phyloP scores from a whole-genome alignment of 192 early-diverging fungal genomes.

The Gonapodya sp. region DNA sequence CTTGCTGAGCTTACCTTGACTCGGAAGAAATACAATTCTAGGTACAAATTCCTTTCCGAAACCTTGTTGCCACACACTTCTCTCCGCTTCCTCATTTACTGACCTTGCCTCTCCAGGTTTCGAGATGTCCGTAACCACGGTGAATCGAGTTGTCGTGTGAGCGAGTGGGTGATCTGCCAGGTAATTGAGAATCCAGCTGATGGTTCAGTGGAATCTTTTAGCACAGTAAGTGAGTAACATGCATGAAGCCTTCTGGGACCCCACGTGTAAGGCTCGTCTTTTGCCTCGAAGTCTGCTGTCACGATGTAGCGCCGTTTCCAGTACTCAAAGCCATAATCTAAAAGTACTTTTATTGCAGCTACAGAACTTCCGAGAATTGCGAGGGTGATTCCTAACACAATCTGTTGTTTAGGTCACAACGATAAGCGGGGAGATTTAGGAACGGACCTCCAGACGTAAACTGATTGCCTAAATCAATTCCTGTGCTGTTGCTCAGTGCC shows the following conservation, averaged over 20 bases:
- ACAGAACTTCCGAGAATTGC: conserved; percentile 11
- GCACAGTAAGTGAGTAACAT: not conserved
- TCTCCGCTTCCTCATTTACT: conserved; percentile 24
- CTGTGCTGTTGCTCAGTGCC: not conserved
- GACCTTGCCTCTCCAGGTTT: conserved; percentile 31
- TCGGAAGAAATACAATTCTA: conserved; percentile 46
- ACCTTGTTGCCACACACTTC: not conserved
- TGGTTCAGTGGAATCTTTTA: not conserved
- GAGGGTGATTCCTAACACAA: not conserved
- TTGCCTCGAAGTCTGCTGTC: conserved; percentile 40
- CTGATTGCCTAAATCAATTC: not conserved
- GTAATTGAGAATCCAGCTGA: conserved; percentile 31
- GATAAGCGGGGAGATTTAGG: not conserved
- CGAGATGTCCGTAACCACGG: conserved; percentile 37
- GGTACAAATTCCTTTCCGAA: conserved; percentile 18
- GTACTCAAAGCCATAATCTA: conserved; percentile 31
- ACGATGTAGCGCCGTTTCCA: conserved; percentile 32
- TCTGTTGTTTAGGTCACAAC: not conserved
- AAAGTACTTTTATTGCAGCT: conserved; percentile 26
- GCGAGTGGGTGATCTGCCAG: conserved; percentile 40
- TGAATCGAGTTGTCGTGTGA: conserved; percentile 32
- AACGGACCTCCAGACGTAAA: not conserved
- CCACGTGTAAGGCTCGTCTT: conserved; percentile 46
- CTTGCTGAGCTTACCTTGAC: conserved; percentile 31
- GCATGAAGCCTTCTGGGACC: conserved; percentile 12